Percentiles rank a stretch among this genome's conserved stretches.
These are phyloP conservation scores for Populus hybrid DNA, from an alignment of 441 rosid genomes.

Conservation along the genomic window DNA sequence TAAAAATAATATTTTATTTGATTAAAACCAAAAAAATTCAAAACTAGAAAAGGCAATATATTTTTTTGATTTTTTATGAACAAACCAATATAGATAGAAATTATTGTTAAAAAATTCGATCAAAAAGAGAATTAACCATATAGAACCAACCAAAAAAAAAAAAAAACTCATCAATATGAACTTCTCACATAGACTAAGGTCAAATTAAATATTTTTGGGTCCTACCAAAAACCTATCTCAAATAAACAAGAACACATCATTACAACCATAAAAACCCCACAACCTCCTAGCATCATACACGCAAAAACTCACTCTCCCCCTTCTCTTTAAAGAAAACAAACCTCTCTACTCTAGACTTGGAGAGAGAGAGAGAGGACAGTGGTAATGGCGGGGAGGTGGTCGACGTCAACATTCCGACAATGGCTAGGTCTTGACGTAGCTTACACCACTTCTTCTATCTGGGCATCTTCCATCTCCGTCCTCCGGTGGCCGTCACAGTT, in stretches of 20 bases:
- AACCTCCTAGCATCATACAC: neutral
- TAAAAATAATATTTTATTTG: no score
- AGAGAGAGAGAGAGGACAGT: neutral
- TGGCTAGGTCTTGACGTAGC: slow-evolving; percentile 39
- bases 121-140: no score
- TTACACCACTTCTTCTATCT: slow-evolving; percentile 18
- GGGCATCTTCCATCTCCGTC: slow-evolving; percentile 11
- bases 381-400: slow-evolving; percentile 41
- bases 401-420: slow-evolving; percentile 27
- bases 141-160: no score
- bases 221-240: no score
- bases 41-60: no score
- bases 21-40: no score
- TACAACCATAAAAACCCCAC: neutral
- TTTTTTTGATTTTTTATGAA: no score
- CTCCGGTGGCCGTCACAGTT: slow-evolving; percentile 22
- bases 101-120: no score
- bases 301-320: neutral
- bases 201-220: neutral
- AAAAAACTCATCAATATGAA: no score
- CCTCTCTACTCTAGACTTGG: neutral
- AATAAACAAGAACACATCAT: neutral
- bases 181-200: neutral
- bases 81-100: no score
- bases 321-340: no score